Evolutionary conservation across 371 early-diverging fungal species (phyloP).

Genomic region (Lichtheimia corymbifera): DNA sequence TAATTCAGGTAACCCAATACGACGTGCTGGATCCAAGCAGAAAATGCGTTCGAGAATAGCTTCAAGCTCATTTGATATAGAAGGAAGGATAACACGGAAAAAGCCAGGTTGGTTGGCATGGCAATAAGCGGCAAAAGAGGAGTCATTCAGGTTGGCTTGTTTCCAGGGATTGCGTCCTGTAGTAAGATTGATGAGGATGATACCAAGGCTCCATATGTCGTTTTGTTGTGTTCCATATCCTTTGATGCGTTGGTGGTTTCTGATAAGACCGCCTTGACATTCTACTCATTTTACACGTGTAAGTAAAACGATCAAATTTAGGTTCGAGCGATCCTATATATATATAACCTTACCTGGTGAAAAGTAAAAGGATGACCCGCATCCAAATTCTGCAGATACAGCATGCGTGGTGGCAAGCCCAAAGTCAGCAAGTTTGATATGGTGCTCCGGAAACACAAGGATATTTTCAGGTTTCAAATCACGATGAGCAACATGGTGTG

Average conservation of each 20-base stretch:
- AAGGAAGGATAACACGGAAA: constrained; percentile 62
- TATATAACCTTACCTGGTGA: constrained; percentile 62
- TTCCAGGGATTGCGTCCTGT: constrained; percentile 85
- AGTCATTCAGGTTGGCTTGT: constrained; percentile 68
- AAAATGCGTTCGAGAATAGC: constrained; percentile 76
- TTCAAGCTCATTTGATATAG: constrained; percentile 71
- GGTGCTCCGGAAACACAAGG: constrained; percentile 52
- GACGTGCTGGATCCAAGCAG: constrained; percentile 70
- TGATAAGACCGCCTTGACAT: constrained; percentile 66
- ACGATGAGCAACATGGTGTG: constrained; percentile 79
- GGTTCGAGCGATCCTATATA: not conserved
- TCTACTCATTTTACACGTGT: constrained; percentile 18
- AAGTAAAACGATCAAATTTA: not conserved
- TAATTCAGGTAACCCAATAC: constrained; percentile 71
- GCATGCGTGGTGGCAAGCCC: constrained; percentile 72
- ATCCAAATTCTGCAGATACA: constrained; percentile 77
- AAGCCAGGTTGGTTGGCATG: constrained; percentile 56
- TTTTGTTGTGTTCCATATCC: constrained; percentile 75
- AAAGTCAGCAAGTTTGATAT: constrained; percentile 76
- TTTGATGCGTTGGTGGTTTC: constrained; percentile 38
- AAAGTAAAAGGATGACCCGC: constrained; percentile 87
- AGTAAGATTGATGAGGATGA: constrained; percentile 79
- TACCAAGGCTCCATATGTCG: constrained; percentile 85
- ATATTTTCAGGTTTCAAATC: constrained; percentile 95
- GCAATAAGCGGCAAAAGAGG: constrained; percentile 70